Base-by-base conservation (phyloP, 2,329 filamentous ascomycete species). In the Fusarium nygamai region DNA sequence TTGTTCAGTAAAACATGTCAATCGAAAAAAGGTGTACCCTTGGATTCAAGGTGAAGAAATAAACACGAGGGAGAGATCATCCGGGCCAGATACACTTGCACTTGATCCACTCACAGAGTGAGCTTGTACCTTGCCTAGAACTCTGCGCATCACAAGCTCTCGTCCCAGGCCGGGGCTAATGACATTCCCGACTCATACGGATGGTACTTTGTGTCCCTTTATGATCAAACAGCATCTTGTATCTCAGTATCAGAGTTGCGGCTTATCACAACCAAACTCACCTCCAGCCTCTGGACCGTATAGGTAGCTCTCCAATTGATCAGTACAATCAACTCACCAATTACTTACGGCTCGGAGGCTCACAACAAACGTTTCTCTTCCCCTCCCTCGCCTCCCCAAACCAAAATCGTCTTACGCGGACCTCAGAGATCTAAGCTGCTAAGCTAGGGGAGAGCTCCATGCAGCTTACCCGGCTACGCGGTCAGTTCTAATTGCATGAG, bases 51-150 rank as follows among this genome's bases (percentile, higher is more conserved):
- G 29, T 51, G 56, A 54, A 66, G 56, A n/a, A 66, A 73, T 48
- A 71, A 71, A 43, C 36, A 54, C 20, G 29, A 46, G 22, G 24
- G 36, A 29, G 36, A 69, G 29, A 63, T 67, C 65, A 67, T 70
- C 57, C 51, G 54, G 41, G 46, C 57, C 51, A 17, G 24, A 59
- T 59, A 63, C 47, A 70, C 46, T 58, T 47, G 54, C 47, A 64
- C 56, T 51, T 53, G 63, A 44, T 61, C 71, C 63, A 73, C 62
- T 34, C 46, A 36, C 38, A 47, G 56, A 64, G 19, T 43, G 33
- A 73, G 47, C 59, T 62, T 63, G 54, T 63, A 50, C 63, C 51
- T 64, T 51, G 36, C 33, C 71, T 61, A 72, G 50, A 60, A 72
- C 60, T 73, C 34, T 67, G 24, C 44, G 46, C 41, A 58, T 63